phyloP scores from a whole-genome alignment of 2,329 filamentous ascomycete genomes.

The Penicillium sp. region DNA sequence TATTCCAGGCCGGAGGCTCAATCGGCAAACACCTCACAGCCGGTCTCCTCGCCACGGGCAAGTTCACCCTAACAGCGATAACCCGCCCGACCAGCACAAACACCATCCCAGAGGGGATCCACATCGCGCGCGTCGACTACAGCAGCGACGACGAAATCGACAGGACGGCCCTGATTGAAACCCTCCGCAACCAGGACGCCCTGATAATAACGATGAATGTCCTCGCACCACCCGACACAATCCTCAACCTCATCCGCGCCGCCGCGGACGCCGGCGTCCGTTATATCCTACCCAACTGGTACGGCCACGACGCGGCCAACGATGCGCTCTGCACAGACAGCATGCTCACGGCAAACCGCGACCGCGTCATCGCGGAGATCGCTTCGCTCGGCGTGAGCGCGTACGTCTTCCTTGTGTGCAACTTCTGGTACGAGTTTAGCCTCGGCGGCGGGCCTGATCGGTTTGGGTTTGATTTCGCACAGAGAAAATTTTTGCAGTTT shows the following conservation, averaged over 20 bases:
- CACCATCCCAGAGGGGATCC: slow-evolving; percentile 52
- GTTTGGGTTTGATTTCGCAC: slow-evolving; percentile 58
- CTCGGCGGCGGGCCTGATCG: slow-evolving; percentile 41
- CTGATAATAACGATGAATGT: slow-evolving; percentile 60
- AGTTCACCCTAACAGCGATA: slow-evolving; percentile 59
- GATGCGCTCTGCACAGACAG: slow-evolving; percentile 39
- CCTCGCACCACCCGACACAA: slow-evolving; percentile 50
- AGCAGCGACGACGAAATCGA: slow-evolving; percentile 41
- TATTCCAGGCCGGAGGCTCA: slow-evolving; percentile 39
- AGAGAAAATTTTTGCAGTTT: slow-evolving; percentile 50
- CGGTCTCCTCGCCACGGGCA: slow-evolving; percentile 52
- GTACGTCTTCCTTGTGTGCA: slow-evolving; percentile 52
- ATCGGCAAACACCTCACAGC: slow-evolving; percentile 35
- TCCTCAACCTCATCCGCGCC: slow-evolving; percentile 58
- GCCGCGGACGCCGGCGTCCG: slow-evolving; percentile 60
- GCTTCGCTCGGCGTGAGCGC: slow-evolving; percentile 43
- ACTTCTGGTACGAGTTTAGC: slow-evolving; percentile 62
- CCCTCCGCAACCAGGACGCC: slow-evolving; percentile 60
- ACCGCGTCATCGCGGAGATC: slow-evolving; percentile 42
- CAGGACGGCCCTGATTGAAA: slow-evolving; percentile 51
- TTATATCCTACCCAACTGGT: slow-evolving; percentile 61
- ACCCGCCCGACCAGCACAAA: slow-evolving; percentile 51
- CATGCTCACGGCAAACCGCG: slow-evolving; percentile 34
- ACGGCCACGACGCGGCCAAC: slow-evolving; percentile 37
- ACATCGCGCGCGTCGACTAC: slow-evolving; percentile 54